Percentiles rank a stretch among this genome's conserved stretches.
These are phyloP conservation scores for Eucommia ulmoides DNA, from an alignment of 257 asterid species.

Conservation along the genomic window DNA sequence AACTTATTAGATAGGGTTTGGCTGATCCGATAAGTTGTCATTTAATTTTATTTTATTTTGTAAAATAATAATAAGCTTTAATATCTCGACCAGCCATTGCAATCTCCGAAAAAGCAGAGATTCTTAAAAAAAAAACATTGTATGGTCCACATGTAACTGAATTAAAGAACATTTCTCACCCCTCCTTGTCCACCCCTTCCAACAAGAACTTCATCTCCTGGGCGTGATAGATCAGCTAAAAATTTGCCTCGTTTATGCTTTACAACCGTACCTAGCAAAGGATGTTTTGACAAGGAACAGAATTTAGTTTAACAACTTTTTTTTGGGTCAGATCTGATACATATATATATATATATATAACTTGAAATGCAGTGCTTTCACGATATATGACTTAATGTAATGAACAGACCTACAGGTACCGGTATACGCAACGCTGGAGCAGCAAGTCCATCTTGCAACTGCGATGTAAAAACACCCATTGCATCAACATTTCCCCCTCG, in stretches of 20 bases:
- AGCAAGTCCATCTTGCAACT: slow-evolving; percentile 50
- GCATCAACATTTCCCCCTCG: slow-evolving; percentile 95
- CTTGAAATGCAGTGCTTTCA: too few species aligned
- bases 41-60: too few species aligned
- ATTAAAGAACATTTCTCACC: slow-evolving; percentile 36
- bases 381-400: background rate
- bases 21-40: too few species aligned
- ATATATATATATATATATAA: too few species aligned
- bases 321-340: background rate
- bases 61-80: too few species aligned
- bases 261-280: slow-evolving; percentile 71
- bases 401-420: slow-evolving; percentile 66
- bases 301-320: background rate
- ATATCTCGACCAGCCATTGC: too few species aligned
- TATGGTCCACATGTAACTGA: slow-evolving; percentile 5
- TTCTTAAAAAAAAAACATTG: slow-evolving; percentile 1
- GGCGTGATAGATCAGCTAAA: slow-evolving; percentile 81
- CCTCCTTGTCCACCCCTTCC: slow-evolving; percentile 99
- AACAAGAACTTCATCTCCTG: slow-evolving; percentile 78
- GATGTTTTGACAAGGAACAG: background rate
- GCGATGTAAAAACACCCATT: slow-evolving; percentile 82
- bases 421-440: slow-evolving; percentile 69
- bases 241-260: slow-evolving; percentile 81
- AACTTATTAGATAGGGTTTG: too few species aligned
- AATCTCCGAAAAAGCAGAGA: too few species aligned